These are phyloP conservation scores for Diplodia mutila DNA, from an alignment of 2,329 filamentous ascomycete species.

Conservation along the genomic window DNA sequence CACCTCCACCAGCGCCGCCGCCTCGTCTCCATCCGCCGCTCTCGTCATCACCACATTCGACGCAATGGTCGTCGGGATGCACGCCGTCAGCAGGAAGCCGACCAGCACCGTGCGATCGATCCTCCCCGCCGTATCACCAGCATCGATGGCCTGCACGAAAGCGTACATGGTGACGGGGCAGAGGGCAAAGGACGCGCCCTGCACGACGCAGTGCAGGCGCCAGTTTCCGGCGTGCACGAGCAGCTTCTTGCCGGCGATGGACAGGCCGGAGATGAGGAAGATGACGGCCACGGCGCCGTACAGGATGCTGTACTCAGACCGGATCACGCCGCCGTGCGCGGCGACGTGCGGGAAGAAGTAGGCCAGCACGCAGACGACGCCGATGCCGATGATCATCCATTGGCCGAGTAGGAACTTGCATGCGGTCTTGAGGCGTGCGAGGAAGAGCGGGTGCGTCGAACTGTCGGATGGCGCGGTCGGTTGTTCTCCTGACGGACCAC, in stretches of 20 bases:
- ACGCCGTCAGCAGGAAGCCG: conserved; percentile 24
- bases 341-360: conserved; percentile 24
- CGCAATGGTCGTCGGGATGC: conserved; percentile 25
- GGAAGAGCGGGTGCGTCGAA: background rate
- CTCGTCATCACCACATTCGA: conserved; percentile 26
- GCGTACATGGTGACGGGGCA: conserved; percentile 21
- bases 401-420: conserved; percentile 4
- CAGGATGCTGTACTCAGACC: conserved; percentile 25
- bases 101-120: conserved; percentile 22
- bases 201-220: conserved; percentile 24
- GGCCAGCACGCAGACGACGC: conserved; percentile 21
- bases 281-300: conserved; percentile 27
- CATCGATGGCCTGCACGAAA: conserved; percentile 18
- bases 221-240: conserved; percentile 25
- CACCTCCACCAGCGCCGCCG: conserved; percentile 25
- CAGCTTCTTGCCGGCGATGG: conserved; percentile 7
- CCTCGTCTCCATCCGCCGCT: conserved; percentile 21
- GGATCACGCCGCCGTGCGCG: conserved; percentile 24
- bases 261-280: conserved; percentile 24
- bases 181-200: conserved; percentile 17
- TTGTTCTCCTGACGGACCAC: background rate
- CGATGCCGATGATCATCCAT: conserved; percentile 25
- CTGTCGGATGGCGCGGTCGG: background rate
- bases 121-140: conserved; percentile 2
- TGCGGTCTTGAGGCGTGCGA: background rate